phyloP scores from a whole-genome alignment of 1,284 basidiomycete genomes.

The Sporisorium reilianum region DNA sequence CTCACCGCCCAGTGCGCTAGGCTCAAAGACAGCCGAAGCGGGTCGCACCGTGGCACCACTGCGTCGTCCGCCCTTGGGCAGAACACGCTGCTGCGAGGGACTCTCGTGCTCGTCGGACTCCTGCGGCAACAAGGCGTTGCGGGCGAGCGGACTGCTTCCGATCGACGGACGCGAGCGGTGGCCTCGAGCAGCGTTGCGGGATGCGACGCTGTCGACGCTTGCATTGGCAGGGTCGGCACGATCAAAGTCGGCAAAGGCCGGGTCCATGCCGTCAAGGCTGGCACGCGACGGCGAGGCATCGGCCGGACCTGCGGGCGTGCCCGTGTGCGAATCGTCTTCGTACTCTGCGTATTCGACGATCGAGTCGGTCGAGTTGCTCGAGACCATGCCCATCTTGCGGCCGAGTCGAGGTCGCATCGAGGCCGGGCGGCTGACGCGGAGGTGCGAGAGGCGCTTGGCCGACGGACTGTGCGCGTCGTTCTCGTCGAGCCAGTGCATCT shows the following conservation, averaged over 20 bases:
- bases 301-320: constrained; percentile 34
- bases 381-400: constrained; percentile 40
- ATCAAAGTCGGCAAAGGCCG: constrained; percentile 53
- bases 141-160: constrained; percentile 55
- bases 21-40: constrained; percentile 45
- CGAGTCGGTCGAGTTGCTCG: constrained; percentile 52
- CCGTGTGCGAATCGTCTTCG: constrained; percentile 36
- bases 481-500: constrained; percentile 41
- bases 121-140: constrained; percentile 27
- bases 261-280: constrained; percentile 59
- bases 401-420: constrained; percentile 35
- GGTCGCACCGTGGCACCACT: constrained; percentile 39
- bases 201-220: constrained; percentile 30
- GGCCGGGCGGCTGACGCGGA: constrained; percentile 30
- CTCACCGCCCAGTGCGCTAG: constrained; percentile 56
- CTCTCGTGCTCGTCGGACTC: constrained; percentile 29
- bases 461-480: constrained; percentile 41
- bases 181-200: constrained; percentile 18
- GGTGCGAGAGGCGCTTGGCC: constrained; percentile 27
- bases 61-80: constrained; percentile 38
- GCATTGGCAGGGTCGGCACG: constrained; percentile 34
- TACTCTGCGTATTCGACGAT: constrained; percentile 46
- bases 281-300: constrained; percentile 51
- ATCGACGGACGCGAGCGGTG: constrained; percentile 46
- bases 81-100: constrained; percentile 23